A percentile compares a stretch with the other conserved stretches of the same genome.
Conservation (phyloP, 495 filamentous ascomycete species). For the Pyronema omphalodes region DNA sequence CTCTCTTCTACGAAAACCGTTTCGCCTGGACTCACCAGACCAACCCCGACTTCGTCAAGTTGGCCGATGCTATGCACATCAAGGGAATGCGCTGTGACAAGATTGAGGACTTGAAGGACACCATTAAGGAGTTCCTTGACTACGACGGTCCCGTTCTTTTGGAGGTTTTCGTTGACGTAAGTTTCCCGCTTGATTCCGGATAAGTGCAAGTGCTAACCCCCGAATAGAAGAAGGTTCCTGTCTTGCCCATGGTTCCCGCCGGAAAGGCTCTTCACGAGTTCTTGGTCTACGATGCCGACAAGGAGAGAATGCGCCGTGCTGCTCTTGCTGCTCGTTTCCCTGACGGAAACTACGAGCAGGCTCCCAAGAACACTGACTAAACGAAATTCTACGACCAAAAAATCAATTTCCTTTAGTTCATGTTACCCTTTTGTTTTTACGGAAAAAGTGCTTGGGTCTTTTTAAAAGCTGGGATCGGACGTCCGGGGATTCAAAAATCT, state of each 20-base stretch:
- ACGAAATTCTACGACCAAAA: not conserved
- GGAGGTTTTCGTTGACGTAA: slow-evolving; percentile 51
- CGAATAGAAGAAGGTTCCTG: slow-evolving; percentile 72
- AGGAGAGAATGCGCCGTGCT: slow-evolving; percentile 16
- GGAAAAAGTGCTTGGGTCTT: not conserved
- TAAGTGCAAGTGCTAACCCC: slow-evolving; percentile 8
- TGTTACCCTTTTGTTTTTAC: too few species aligned
- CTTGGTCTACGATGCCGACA: slow-evolving; percentile 53
- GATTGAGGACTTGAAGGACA: slow-evolving; percentile 53
- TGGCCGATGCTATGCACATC: slow-evolving; percentile 68
- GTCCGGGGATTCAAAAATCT: not conserved
- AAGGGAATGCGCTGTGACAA: slow-evolving; percentile 45
- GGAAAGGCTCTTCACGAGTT: slow-evolving; percentile 85
- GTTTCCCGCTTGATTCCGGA: slow-evolving; percentile 74
- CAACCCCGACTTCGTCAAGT: slow-evolving; percentile 74
- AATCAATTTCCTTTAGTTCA: not conserved
- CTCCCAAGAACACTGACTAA: not conserved
- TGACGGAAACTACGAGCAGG: slow-evolving; percentile 14
- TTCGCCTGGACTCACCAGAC: slow-evolving; percentile 82
- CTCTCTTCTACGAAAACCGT: slow-evolving; percentile 79
- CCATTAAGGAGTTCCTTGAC: slow-evolving; percentile 76
- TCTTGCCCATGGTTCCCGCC: slow-evolving; percentile 87
- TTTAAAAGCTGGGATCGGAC: not conserved
- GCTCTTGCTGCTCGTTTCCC: slow-evolving; percentile 18
- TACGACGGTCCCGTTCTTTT: slow-evolving; percentile 60